Percentiles rank a stretch among this genome's conserved stretches.
These are phyloP conservation scores for Fusarium sp. DNA, from an alignment of 2,329 filamentous ascomycete genomes.

Conservation along the genomic window DNA sequence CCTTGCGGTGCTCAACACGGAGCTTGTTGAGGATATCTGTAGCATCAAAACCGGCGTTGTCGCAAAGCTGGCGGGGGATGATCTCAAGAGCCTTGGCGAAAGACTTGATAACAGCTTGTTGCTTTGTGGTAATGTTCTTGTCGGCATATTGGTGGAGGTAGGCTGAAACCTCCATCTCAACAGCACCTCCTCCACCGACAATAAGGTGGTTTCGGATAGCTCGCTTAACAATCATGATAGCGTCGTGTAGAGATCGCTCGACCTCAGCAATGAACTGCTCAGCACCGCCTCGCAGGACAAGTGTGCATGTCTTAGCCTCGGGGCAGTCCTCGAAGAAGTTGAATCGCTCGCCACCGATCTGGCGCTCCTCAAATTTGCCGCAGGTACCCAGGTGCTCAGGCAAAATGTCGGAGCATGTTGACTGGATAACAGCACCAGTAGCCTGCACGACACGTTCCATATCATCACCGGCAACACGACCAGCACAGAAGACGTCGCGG, in stretches of 20 bases:
- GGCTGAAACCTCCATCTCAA: slow-evolving; percentile 96
- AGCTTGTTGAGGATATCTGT: slow-evolving; percentile 98
- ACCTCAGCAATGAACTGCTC: slow-evolving; percentile 99
- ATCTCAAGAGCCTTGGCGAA: slow-evolving; percentile 98
- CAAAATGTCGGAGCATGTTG: slow-evolving; percentile 95
- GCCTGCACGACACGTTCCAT: slow-evolving; percentile 97
- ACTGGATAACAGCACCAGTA: slow-evolving; percentile 91
- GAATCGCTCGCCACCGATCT: slow-evolving; percentile 97
- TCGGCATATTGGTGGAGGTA: slow-evolving; percentile 95
- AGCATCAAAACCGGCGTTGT: slow-evolving; percentile 98
- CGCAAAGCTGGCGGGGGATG: slow-evolving; percentile 95
- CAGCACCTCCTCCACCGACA: slow-evolving; percentile 93
- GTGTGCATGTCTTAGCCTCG: slow-evolving; percentile 94
- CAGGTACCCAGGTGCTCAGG: slow-evolving; percentile 91
- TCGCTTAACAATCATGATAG: slow-evolving; percentile 99
- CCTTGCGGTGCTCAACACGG: slow-evolving; percentile 95
- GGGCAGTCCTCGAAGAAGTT: slow-evolving; percentile 99
- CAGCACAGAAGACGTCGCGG: slow-evolving; percentile 97
- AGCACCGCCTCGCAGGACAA: slow-evolving; percentile 93
- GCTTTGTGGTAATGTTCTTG: slow-evolving; percentile 92
- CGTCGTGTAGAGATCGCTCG: slow-evolving; percentile 96
- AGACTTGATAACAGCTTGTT: slow-evolving; percentile 96
- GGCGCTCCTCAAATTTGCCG: slow-evolving; percentile 91
- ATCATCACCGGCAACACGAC: slow-evolving; percentile 90
- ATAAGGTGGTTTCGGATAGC: slow-evolving; percentile 95